A percentile compares a stretch with the other conserved stretches of the same genome.
phyloP scores from a whole-genome alignment of 805 yeast genomes.

The Lipomyces starkeyi region DNA sequence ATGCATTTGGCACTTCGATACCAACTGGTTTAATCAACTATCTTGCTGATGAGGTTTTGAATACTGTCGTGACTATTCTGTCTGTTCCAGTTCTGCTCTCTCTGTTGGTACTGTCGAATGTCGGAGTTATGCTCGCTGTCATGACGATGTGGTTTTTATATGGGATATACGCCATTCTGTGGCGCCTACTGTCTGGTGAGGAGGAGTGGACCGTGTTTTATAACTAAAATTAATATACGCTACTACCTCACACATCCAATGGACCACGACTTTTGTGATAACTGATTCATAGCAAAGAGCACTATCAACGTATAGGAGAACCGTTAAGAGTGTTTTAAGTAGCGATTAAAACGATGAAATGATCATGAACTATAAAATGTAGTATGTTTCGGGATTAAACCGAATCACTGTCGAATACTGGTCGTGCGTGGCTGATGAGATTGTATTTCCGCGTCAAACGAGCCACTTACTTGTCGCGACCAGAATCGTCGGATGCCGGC shows the following conservation, averaged over 20 bases:
- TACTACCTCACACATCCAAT: neutral
- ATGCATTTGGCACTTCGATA: neutral
- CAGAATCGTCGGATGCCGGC: no score
- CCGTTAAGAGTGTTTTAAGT: no score
- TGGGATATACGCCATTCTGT: neutral
- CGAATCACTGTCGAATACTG: neutral
- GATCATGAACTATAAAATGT: no score
- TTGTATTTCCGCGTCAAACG: no score
- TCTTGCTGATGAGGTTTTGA: neutral
- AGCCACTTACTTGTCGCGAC: no score
- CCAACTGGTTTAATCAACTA: neutral
- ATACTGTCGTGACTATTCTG: neutral
- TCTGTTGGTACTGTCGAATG: neutral
- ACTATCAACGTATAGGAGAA: neutral
- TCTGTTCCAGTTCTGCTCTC: neutral
- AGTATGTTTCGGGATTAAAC: neutral
- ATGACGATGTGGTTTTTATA: neutral
- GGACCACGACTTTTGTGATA: neutral
- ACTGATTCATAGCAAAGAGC: neutral
- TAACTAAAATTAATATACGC: neutral
- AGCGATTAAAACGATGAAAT: no score
- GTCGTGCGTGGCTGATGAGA: no score
- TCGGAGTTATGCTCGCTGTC: neutral
- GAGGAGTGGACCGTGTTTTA: neutral
- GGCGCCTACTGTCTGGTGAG: neutral